Percentiles rank a stretch among this genome's conserved stretches.
These are phyloP conservation scores for Punctularia strigosozonata DNA, from an alignment of 768 basidiomycete species.

Conservation along the genomic window DNA sequence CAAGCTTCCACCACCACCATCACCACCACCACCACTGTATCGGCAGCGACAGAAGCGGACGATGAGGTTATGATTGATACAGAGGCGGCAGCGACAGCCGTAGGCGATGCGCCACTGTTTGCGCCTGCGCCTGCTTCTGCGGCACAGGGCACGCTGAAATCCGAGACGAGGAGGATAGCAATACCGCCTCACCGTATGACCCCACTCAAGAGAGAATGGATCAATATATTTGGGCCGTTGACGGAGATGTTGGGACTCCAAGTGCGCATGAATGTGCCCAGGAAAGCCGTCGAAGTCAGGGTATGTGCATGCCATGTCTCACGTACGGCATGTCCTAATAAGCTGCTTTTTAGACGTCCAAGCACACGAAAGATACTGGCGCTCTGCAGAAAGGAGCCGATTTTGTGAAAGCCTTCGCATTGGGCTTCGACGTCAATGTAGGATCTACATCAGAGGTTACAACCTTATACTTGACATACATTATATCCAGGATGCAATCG, in stretches of 20 bases:
- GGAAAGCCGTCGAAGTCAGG: slow-evolving; percentile 84
- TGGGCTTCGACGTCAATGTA: slow-evolving; percentile 94
- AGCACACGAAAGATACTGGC: slow-evolving; percentile 86
- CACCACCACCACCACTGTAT: slow-evolving; percentile 1
- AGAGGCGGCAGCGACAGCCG: slow-evolving; percentile 29
- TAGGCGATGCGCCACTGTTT: slow-evolving; percentile 52
- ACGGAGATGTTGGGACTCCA: slow-evolving; percentile 92
- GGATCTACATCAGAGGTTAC: slow-evolving; percentile 11
- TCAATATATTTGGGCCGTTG: slow-evolving; percentile 88
- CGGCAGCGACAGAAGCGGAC: slow-evolving; percentile 24
- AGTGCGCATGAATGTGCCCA: slow-evolving; percentile 92
- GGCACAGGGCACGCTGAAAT: slow-evolving; percentile 46
- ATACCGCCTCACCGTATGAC: slow-evolving; percentile 98
- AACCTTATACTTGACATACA: neutral
- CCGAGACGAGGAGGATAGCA: slow-evolving; percentile 79
- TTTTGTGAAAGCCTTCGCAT: slow-evolving; percentile 88
- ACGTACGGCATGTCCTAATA: neutral
- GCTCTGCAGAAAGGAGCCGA: slow-evolving; percentile 95
- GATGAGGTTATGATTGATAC: slow-evolving; percentile 54
- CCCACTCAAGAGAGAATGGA: slow-evolving; percentile 92
- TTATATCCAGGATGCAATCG: slow-evolving; percentile 72
- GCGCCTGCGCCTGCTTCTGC: slow-evolving; percentile 54
- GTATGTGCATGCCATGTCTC: slow-evolving; percentile 33
- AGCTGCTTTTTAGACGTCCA: slow-evolving; percentile 59
- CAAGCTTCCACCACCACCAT: neutral